Percentiles rank a stretch among this genome's conserved stretches.
These are phyloP conservation scores for Pugionium cornutum DNA, from an alignment of 345 rosid species.

Conservation along the genomic window DNA sequence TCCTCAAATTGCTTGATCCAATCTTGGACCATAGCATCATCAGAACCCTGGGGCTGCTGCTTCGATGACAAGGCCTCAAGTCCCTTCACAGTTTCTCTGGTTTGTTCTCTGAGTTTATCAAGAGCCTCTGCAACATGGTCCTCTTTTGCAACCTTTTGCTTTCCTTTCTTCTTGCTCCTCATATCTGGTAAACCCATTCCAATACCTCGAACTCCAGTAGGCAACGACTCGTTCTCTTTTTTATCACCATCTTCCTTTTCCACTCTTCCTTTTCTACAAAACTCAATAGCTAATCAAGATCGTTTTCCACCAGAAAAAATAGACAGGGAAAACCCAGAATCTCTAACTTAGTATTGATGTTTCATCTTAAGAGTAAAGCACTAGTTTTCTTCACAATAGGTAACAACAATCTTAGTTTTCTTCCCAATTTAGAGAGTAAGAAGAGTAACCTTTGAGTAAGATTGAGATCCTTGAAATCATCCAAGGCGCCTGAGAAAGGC, in stretches of 20 bases:
- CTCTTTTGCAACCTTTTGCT: constrained; percentile 62
- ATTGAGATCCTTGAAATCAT: constrained; percentile 90
- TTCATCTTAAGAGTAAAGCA: neutral
- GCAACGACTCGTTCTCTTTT: constrained; percentile 48
- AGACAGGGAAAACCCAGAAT: neutral
- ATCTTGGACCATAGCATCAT: constrained; percentile 85
- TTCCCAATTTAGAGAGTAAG: neutral
- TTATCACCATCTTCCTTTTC: constrained; percentile 44
- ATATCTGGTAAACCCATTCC: constrained; percentile 95
- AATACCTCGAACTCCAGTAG: constrained; percentile 75
- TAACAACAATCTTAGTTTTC: neutral
- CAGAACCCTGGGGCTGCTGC: constrained; percentile 44
- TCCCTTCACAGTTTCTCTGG: constrained; percentile 81
- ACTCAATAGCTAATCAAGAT: constrained; percentile 8
- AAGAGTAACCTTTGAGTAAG: constrained; percentile 55
- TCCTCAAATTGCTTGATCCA: constrained; percentile 98
- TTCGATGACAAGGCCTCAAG: constrained; percentile 68
- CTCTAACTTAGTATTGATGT: neutral
- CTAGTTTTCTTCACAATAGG: neutral
- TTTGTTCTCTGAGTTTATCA: constrained; percentile 78
- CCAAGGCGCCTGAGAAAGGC: constrained; percentile 81
- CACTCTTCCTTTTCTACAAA: constrained; percentile 48
- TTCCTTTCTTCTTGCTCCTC: constrained; percentile 77
- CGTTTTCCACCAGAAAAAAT: too few relatives aligned
- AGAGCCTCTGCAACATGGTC: constrained; percentile 83